Base-by-base conservation (phyloP, 192 early-diverging fungal species). In the Podila epigama region DNA sequence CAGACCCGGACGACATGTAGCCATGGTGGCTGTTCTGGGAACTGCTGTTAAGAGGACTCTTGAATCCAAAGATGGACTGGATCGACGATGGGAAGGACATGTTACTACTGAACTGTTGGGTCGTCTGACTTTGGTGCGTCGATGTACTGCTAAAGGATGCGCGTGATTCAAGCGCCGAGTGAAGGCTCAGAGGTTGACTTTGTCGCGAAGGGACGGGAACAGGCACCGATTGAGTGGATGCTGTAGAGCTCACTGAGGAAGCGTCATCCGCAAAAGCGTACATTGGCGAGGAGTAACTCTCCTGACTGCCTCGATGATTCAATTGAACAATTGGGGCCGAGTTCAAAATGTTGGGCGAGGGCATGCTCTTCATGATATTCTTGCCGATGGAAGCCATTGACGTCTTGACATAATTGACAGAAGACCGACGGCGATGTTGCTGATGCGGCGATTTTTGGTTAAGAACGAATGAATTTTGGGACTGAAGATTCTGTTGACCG, bases 351-450 rank as follows among this genome's bases (percentile, higher is more conserved):
- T 42, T 63, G 15, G 68, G 60, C 7, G 68, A 70, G 9, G 69
- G 69, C 2, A 71, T 41, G n/a, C 69, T 71, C 28, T 71, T 60
- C 40, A 63, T 64, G 55, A 71, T 58, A 4, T 60, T 63, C 12
- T 40, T 58, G 8, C 62, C 56, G 44, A 71, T 51, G 16, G 60
- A 53, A 16, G 69, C 57, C 15, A 71, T 63, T 3, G 42, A 57
- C 4, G 54, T 60, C 9, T 42, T 36, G 18, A 37, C 35, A 13
- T 22, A 29, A 34, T 42, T 52, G 60, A 51, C 41, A 16, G 69
- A 70, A 0, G 69, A 44, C 4, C 56, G 60, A 2, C 60, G 69
- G 28, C 60, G 69, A 63, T 58, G 60, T 25, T 58, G 59, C 51
- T 60, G 59, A 27, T 39, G 5, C 2, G 40, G 35, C 15, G 54